Percentiles rank a stretch among this genome's conserved stretches.
These are phyloP conservation scores for Yamadazyma pseudoaaseri DNA, from an alignment of 1,139 yeast species.

Conservation along the genomic window DNA sequence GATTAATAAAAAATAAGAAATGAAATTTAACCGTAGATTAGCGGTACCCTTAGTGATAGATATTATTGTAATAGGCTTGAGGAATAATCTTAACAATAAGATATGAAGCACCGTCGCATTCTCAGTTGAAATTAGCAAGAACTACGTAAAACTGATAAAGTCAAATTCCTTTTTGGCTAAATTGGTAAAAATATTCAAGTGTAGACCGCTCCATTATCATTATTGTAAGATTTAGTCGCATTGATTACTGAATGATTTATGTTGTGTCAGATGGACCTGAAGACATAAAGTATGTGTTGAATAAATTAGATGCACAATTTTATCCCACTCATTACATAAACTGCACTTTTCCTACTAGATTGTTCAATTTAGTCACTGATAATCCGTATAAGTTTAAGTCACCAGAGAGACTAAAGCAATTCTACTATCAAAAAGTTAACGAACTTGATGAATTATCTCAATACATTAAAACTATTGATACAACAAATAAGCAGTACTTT, in stretches of 20 bases:
- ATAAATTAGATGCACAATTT: conserved; percentile 4
- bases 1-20: not conserved
- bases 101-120: too few species aligned
- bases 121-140: too few species aligned
- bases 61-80: too few species aligned
- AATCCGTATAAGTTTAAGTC: conserved; percentile 8
- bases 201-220: too few species aligned
- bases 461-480: conserved; percentile 3
- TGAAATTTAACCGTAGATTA: too few species aligned
- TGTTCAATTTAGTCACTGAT: conserved; percentile 12
- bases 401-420: conserved; percentile 13
- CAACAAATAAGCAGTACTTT: conserved; percentile 4
- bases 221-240: too few species aligned
- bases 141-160: too few species aligned
- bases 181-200: too few species aligned
- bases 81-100: too few species aligned
- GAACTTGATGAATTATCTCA: conserved; percentile 8
- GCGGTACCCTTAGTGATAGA: too few species aligned
- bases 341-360: conserved; percentile 16
- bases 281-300: conserved; percentile 11
- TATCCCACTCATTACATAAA: conserved; percentile 15
- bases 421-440: conserved; percentile 16
- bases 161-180: too few species aligned
- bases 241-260: conserved; percentile 7
- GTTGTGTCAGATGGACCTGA: conserved; percentile 8